phyloP scores from a whole-genome alignment of 306 rosid species.

The Potentilla sterilis region DNA sequence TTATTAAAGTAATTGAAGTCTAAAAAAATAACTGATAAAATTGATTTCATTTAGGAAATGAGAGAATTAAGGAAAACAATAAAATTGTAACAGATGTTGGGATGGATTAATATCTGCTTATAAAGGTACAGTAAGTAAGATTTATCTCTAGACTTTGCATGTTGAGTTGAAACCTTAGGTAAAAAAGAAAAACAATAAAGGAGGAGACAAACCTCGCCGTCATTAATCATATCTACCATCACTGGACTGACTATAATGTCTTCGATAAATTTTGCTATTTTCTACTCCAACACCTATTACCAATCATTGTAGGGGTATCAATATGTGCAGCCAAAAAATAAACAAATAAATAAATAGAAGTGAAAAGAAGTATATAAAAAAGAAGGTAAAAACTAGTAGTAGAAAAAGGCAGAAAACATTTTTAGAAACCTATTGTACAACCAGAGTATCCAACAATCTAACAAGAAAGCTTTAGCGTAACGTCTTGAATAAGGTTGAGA shows the following conservation, averaged over 20 bases:
- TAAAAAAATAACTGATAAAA: not conserved
- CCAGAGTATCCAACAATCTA: not conserved
- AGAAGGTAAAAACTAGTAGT: not conserved
- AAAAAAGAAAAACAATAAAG: slow-evolving; percentile 11
- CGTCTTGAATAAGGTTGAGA: not conserved
- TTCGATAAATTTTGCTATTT: slow-evolving; percentile 89
- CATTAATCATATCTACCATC: slow-evolving; percentile 86
- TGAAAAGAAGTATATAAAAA: not conserved
- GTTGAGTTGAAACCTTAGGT: no score
- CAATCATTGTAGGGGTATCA: slow-evolving; percentile 17
- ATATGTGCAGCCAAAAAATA: not conserved
- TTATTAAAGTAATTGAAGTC: not conserved
- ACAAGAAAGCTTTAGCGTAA: not conserved
- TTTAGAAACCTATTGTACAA: no score
- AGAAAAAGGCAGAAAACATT: not conserved
- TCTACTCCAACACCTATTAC: slow-evolving; percentile 84
- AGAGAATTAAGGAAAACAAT: not conserved
- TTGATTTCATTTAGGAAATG: not conserved
- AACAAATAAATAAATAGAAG: not conserved
- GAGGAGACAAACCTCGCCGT: slow-evolving; percentile 68
- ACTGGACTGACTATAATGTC: slow-evolving; percentile 95
- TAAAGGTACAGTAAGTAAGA: not conserved
- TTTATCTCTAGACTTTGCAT: not conserved
- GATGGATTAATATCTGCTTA: not conserved
- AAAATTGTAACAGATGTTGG: not conserved